phyloP scores from a whole-genome alignment of 169 alveolate genomes.

The Theileria annulata region DNA sequence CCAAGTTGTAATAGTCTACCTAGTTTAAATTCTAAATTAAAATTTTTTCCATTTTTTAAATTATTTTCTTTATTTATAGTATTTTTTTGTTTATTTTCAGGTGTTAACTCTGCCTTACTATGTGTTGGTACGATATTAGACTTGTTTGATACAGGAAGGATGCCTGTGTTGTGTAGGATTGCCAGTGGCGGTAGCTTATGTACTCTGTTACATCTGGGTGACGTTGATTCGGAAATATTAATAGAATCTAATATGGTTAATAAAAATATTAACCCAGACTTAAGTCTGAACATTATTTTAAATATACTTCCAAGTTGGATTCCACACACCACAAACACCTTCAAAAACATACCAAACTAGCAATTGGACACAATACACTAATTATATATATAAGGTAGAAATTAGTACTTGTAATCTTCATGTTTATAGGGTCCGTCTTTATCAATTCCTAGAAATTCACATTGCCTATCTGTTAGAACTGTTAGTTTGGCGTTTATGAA shows the following conservation, averaged over 20 bases:
- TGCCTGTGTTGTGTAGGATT: background rate
- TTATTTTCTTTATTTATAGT: background rate
- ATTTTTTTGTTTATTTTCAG: background rate
- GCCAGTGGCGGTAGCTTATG: background rate
- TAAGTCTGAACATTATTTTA: background rate
- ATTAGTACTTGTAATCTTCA: slow-evolving; percentile 89
- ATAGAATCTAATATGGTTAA: background rate
- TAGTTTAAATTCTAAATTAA: too few relatives aligned
- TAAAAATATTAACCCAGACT: background rate
- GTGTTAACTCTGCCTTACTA: background rate
- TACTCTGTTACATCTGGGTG: background rate
- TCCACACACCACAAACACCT: slow-evolving; percentile 12
- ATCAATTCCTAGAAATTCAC: slow-evolving; percentile 90
- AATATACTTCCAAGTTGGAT: background rate
- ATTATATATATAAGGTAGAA: too few relatives aligned
- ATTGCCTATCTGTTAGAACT: slow-evolving; percentile 88
- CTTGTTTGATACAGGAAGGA: background rate
- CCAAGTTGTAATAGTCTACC: background rate
- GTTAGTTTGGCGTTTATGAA: slow-evolving; percentile 93
- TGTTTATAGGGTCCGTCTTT: slow-evolving; percentile 94
- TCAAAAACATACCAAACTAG: background rate
- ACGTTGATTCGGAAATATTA: background rate
- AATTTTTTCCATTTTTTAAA: background rate
- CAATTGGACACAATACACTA: background rate
- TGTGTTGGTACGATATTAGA: background rate